A percentile compares a stretch with the other conserved stretches of the same genome.
Evolutionary conservation across 495 filamentous ascomycete genomes (phyloP).

Genomic region (Lophium mytilinum): DNA sequence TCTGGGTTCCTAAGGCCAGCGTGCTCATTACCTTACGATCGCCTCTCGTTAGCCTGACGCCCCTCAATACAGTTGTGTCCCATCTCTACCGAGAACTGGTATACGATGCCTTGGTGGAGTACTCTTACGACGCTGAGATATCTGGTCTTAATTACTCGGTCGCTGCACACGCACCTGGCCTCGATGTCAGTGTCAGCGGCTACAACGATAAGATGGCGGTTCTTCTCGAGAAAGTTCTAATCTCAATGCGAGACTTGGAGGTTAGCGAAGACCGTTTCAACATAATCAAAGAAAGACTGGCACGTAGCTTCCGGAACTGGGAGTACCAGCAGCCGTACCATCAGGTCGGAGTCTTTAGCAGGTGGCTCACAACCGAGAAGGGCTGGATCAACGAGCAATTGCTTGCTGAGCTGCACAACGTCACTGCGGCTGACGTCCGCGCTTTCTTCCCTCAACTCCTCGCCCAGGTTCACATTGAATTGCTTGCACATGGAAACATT

Average conservation of each 20-base stretch:
- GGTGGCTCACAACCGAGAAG: slow-evolving; percentile 68
- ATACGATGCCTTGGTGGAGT: slow-evolving; percentile 82
- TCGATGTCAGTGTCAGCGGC: slow-evolving; percentile 73
- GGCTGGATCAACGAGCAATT: slow-evolving; percentile 77
- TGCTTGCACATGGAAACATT: slow-evolving; percentile 84
- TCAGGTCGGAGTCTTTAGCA: slow-evolving; percentile 78
- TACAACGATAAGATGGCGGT: slow-evolving; percentile 96
- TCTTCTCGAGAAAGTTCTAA: slow-evolving; percentile 81
- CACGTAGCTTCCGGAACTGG: slow-evolving; percentile 71
- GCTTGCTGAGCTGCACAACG: slow-evolving; percentile 62
- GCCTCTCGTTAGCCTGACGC: slow-evolving; percentile 66
- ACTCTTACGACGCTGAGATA: slow-evolving; percentile 93
- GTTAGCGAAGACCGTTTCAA: slow-evolving; percentile 78
- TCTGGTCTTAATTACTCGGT: slow-evolving; percentile 83
- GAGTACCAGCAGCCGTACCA: slow-evolving; percentile 81
- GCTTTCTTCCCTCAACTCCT: slow-evolving; percentile 74
- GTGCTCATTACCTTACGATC: slow-evolving; percentile 73
- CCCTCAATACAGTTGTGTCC: slow-evolving; percentile 66
- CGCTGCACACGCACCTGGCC: slow-evolving; percentile 55
- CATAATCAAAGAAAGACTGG: slow-evolving; percentile 80
- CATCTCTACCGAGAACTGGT: slow-evolving; percentile 82
- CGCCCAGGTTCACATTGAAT: slow-evolving; percentile 78
- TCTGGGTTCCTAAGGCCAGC: slow-evolving; percentile 96
- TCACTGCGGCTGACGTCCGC: slow-evolving; percentile 66
- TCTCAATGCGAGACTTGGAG: slow-evolving; percentile 76